Conservation (phyloP, 2,329 filamentous ascomycete species). For the Teratosphaeria nubilosa region DNA sequence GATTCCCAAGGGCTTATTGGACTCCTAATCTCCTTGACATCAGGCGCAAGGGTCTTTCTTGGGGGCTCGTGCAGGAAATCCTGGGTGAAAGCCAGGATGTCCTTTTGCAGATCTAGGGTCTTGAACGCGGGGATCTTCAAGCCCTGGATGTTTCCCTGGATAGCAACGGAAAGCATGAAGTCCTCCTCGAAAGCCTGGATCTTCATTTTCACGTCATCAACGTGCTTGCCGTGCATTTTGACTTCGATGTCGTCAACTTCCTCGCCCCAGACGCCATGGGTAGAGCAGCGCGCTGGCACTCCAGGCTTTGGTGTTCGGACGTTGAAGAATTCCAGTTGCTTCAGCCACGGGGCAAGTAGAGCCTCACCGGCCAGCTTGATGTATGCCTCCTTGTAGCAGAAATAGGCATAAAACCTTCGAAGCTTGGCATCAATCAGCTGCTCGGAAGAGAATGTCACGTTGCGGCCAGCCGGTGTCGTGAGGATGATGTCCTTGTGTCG, state of each 20-base stretch:
- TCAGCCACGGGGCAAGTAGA: constrained; percentile 62
- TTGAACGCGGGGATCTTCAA: constrained; percentile 23
- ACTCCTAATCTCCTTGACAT: constrained; percentile 7
- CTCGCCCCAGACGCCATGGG: constrained; percentile 37
- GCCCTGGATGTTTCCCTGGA: constrained; percentile 25
- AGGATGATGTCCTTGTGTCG: constrained; percentile 30
- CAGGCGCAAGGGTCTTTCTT: constrained; percentile 6
- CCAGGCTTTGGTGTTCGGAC: constrained; percentile 48
- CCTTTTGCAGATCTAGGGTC: constrained; percentile 20
- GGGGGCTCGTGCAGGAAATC: constrained; percentile 8
- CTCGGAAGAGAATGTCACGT: constrained; percentile 31
- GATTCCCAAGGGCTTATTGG: constrained; percentile 9
- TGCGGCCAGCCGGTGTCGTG: constrained; percentile 26
- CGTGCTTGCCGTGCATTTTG: constrained; percentile 35
- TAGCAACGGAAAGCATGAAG: constrained; percentile 50
- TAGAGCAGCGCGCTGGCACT: constrained; percentile 32
- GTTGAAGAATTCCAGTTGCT: constrained; percentile 56
- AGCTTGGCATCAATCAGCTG: constrained; percentile 51
- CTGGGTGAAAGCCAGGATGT: constrained; percentile 20
- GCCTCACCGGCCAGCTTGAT: constrained; percentile 77
- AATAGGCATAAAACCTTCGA: constrained; percentile 64
- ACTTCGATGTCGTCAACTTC: constrained; percentile 40
- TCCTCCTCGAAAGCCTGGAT: constrained; percentile 49
- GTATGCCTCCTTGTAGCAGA: constrained; percentile 71
- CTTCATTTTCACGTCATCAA: constrained; percentile 47